Evolutionary conservation across 371 early-diverging fungal genomes (phyloP), one percentile per base, ranked within the genome.

Genomic region (Lichtheimia ramosa): DNA sequence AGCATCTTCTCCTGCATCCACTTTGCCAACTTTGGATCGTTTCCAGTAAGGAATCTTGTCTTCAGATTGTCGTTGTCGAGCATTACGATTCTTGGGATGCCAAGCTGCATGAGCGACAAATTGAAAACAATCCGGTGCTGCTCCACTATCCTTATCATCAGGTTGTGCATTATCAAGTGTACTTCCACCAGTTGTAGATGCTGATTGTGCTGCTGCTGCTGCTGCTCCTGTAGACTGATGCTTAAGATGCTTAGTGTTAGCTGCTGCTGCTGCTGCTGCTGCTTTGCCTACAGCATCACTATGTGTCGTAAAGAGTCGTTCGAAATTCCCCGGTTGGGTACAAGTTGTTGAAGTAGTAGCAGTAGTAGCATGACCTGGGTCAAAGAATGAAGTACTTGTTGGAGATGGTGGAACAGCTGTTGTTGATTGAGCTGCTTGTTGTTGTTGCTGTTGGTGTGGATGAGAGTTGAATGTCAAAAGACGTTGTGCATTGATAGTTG

Each of bases 1-100:
- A 15, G 89, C 89, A 66, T 89, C 89, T 59, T 87, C 89, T 23
- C 89, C 89, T 34, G 89, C 86, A 69, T 88, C 87, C 4, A 88
- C 89, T 51, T 88, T 88, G 20, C 83, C 85, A 1, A 73, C 71
- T 41, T 71, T 61, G 24, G 28, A 43, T 21, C 69, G 73, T 59
- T 80, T 80, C 81, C 81, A 80, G 43, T 80, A 80, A 18, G 80
- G 77, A 12, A 69, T 62, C 53, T 63, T 69, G 50, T 56, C 64
- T 52, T 62, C 65, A 2, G 41, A 51, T 18, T 56, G 63, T 12
- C 62, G 61, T 62, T 61, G 66, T 25, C 41, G 49, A 52, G 69
- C 43, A 43, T 53, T 51, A 27, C 77, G 60, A 23, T 64, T 72
- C 52, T 80, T 80, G n/a, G 81, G 75, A 54, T 80, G 81, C 81